These are phyloP conservation scores for Eremothecium gossypii DNA, from an alignment of 1,139 yeast genomes.

Conservation along the genomic window DNA sequence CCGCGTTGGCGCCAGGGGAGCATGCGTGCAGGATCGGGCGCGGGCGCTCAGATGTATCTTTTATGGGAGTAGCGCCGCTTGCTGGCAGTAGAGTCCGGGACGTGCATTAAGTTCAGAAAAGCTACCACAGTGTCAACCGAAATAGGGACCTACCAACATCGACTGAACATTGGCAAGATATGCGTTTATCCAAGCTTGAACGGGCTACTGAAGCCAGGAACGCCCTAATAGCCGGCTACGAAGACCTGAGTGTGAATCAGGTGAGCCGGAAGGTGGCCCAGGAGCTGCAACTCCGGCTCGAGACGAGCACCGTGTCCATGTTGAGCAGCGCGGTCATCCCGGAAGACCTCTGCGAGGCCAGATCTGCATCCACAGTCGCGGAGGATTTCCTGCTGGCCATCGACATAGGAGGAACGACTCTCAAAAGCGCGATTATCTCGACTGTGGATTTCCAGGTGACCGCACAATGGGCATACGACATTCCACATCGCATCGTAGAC, in stretches of 20 bases:
- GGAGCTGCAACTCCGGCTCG: slow-evolving; percentile 13
- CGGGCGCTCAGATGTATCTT: no score
- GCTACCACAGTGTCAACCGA: no score
- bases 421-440: slow-evolving; percentile 19
- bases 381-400: slow-evolving; percentile 13
- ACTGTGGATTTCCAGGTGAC: slow-evolving; percentile 12
- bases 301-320: slow-evolving; percentile 18
- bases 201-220: no score
- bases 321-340: slow-evolving; percentile 10
- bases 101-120: no score
- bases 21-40: no score
- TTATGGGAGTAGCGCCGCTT: no score
- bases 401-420: slow-evolving; percentile 25
- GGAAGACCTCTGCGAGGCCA: background rate
- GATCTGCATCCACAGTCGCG: background rate
- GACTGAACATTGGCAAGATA: no score
- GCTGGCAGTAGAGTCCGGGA: no score
- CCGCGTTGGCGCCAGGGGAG: no score
- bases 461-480: slow-evolving; percentile 10
- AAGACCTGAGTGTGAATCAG: slow-evolving; percentile 4
- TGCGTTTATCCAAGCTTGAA: no score
- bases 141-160: no score
- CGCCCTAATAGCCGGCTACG: background rate
- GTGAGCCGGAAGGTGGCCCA: slow-evolving; percentile 9
- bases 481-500: slow-evolving; percentile 18